These are phyloP conservation scores for Sungouiozyma ichnusensis DNA, from an alignment of 805 yeast species.

Conservation along the genomic window DNA sequence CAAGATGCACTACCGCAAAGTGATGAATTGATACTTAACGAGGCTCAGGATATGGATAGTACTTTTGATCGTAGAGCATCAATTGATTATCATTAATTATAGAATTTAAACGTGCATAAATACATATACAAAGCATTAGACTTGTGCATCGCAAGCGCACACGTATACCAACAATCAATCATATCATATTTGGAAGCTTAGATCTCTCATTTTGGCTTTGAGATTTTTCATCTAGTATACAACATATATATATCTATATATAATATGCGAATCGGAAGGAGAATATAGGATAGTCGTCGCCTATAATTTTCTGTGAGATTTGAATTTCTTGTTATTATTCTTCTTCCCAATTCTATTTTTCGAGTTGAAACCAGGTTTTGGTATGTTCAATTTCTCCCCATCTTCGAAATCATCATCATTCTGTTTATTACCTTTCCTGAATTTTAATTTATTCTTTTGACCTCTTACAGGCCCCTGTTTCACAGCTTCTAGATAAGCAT, in stretches of 20 bases:
- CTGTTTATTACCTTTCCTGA: slow-evolving; percentile 51
- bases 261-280: too few relatives aligned
- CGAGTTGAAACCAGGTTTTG: slow-evolving; percentile 3
- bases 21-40: slow-evolving; percentile 19
- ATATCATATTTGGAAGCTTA: too few relatives aligned
- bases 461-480: slow-evolving; percentile 90
- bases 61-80: slow-evolving; percentile 28
- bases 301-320: slow-evolving; percentile 21
- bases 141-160: too few relatives aligned
- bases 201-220: too few relatives aligned
- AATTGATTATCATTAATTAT: slow-evolving; percentile 11
- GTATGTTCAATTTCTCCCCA: slow-evolving; percentile 31
- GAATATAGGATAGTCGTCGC: neutral
- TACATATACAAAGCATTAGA: neutral
- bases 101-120: neutral
- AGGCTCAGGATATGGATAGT: slow-evolving; percentile 25
- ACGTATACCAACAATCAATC: too few relatives aligned
- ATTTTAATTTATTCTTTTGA: slow-evolving; percentile 83
- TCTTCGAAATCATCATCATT: slow-evolving; percentile 45
- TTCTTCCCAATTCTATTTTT: slow-evolving; percentile 22
- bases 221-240: too few relatives aligned
- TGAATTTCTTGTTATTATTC: slow-evolving; percentile 21
- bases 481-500: slow-evolving; percentile 91
- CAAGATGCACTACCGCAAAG: neutral
- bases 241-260: too few relatives aligned